Percentiles rank a stretch among this genome's conserved stretches.
These are phyloP conservation scores for Symmetrospora coprosmae DNA, from an alignment of 768 basidiomycete species.

Conservation along the genomic window DNA sequence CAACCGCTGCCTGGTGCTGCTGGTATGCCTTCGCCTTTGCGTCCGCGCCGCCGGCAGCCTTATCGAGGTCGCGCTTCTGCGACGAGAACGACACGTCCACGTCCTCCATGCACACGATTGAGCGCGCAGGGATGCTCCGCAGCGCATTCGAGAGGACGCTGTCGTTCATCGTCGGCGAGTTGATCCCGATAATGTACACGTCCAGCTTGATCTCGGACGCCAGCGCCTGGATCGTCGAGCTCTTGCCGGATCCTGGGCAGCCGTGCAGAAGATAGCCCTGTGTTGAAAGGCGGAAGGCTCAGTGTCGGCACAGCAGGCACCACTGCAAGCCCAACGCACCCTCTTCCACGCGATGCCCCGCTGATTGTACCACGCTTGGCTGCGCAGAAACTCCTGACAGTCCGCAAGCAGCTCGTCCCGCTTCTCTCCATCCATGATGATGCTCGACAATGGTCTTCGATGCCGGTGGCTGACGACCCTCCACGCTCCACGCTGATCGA, in stretches of 20 bases:
- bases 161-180: constrained; percentile 18
- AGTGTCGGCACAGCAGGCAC: no score
- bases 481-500: constrained; percentile 11
- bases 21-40: no score
- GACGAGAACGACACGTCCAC: constrained; percentile 9
- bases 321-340: neutral
- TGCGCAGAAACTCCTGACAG: neutral
- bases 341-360: neutral
- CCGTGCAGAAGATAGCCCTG: constrained; percentile 12
- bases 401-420: neutral
- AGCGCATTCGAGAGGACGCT: neutral
- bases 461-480: neutral
- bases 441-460: constrained; percentile 4
- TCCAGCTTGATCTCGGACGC: constrained; percentile 16
- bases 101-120: constrained; percentile 11
- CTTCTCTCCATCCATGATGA: constrained; percentile 2
- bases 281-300: no score
- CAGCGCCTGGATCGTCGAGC: constrained; percentile 2
- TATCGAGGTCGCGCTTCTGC: constrained; percentile 12
- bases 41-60: no score
- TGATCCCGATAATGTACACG: constrained; percentile 11
- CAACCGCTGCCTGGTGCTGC: neutral
- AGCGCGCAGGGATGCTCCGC: neutral
- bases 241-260: neutral
- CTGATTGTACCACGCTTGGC: constrained; percentile 9